These are phyloP conservation scores for Hypoxylon sp. DNA, from an alignment of 2,329 filamentous ascomycete species.

Conservation along the genomic window DNA sequence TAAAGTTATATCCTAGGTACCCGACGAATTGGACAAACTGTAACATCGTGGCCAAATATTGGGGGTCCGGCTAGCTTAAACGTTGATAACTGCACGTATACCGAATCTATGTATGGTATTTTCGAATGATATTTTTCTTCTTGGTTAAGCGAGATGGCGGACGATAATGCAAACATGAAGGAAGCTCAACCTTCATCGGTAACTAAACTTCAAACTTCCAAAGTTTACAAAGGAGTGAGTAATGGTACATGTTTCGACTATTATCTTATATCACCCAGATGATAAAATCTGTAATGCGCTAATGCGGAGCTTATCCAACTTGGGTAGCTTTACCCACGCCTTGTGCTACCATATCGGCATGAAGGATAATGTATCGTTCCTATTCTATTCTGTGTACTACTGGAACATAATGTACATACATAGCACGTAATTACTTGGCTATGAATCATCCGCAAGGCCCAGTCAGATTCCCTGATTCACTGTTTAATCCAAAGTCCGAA, in stretches of 20 bases:
- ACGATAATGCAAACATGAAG: conserved; percentile 11
- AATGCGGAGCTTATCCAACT: conserved; percentile 37
- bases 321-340: conserved; percentile 39
- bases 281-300: conserved; percentile 28
- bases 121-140: conserved; percentile 5
- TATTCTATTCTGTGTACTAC: conserved; percentile 10
- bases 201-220: conserved; percentile 25
- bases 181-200: conserved; percentile 22
- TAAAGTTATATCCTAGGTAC: conserved; percentile 36
- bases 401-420: conserved; percentile 13
- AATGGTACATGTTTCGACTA: conserved; percentile 15
- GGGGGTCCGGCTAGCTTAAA: conserved; percentile 35
- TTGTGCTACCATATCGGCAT: conserved; percentile 30
- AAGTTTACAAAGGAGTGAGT: conserved; percentile 16
- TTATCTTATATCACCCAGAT: conserved; percentile 20
- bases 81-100: conserved; percentile 10
- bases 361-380: conserved; percentile 4
- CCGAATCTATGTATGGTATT: conserved; percentile 4
- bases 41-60: conserved; percentile 32
- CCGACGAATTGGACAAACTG: conserved; percentile 39
- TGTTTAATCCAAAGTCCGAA: conserved; percentile 40
- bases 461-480: conserved; percentile 35
- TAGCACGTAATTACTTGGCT: conserved; percentile 21
- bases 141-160: conserved; percentile 30
- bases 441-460: conserved; percentile 35